Percentiles rank a stretch among this genome's conserved stretches.
Conservation (phyloP, 495 filamentous ascomycete species). For the Elaphomyces granulatus region DNA sequence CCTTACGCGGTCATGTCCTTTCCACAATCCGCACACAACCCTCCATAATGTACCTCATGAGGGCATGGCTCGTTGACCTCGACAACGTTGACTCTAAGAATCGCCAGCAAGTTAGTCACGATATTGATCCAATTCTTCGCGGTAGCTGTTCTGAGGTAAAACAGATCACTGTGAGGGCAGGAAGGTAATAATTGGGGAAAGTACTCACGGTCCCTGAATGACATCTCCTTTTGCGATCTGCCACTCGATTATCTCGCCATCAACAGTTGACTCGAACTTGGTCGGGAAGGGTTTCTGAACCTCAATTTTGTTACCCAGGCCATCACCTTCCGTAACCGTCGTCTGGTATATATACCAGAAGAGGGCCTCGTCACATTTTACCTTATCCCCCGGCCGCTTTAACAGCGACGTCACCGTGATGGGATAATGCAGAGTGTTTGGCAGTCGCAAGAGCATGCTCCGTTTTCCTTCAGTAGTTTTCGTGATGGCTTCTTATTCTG, state of each 20-base stretch:
- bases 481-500: background rate
- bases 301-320: conserved; percentile 47
- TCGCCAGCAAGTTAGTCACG: no score
- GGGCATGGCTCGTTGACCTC: conserved; percentile 83
- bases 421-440: conserved; percentile 64
- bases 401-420: conserved; percentile 85
- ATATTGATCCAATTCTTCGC: no score
- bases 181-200: no score
- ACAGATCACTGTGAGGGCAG: no score
- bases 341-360: conserved; percentile 77
- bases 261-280: conserved; percentile 66
- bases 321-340: conserved; percentile 57
- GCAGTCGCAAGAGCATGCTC: conserved; percentile 39
- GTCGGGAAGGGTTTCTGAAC: conserved; percentile 58
- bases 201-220: conserved; percentile 39
- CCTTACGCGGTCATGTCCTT: conserved; percentile 86
- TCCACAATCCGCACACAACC: conserved; percentile 81
- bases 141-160: no score
- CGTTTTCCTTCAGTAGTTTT: conserved; percentile 6
- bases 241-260: conserved; percentile 66
- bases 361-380: conserved; percentile 60
- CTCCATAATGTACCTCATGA: conserved; percentile 80
- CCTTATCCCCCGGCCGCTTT: conserved; percentile 55
- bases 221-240: conserved; percentile 56
- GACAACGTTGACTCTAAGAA: conserved; percentile 40